These are phyloP conservation scores for Populus davidiana DNA, from an alignment of 345 rosid species.

Conservation along the genomic window DNA sequence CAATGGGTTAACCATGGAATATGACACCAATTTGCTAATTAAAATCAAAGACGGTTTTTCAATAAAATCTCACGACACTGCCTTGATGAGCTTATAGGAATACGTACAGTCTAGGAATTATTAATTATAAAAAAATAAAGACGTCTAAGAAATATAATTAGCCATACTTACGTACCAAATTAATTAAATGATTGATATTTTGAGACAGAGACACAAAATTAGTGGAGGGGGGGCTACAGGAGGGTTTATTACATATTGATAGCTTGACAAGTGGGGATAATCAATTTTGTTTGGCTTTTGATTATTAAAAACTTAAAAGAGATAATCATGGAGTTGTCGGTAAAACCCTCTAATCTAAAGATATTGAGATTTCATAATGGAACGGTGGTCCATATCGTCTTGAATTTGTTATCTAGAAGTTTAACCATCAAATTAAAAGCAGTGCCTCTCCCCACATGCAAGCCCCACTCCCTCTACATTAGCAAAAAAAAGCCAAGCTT, in stretches of 20 bases:
- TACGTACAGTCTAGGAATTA: no score
- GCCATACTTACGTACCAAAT: not conserved
- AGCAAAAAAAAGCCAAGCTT: not conserved
- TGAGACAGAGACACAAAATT: not conserved
- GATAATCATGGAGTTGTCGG: constrained; percentile 24
- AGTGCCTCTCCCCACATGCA: not conserved
- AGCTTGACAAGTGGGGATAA: constrained; percentile 35
- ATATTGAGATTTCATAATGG: not conserved
- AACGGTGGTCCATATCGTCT: constrained; percentile 3
- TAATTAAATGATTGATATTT: not conserved
- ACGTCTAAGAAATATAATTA: not conserved
- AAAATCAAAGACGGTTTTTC: not conserved
- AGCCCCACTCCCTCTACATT: constrained; percentile 1
- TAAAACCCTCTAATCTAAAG: constrained; percentile 9
- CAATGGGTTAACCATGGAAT: not conserved
- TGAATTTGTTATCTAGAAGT: not conserved
- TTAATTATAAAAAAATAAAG: not conserved
- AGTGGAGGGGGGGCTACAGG: not conserved
- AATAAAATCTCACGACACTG: not conserved
- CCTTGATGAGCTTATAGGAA: not conserved
- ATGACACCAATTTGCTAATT: not conserved
- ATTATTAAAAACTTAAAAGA: constrained; percentile 9
- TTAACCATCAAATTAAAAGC: not conserved
- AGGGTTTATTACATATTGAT: constrained; percentile 2
- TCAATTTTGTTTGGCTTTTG: constrained; percentile 39